Evolutionary conservation across 2,329 filamentous ascomycete species (phyloP), one percentile per base, ranked within the genome.

Genomic region (Pseudonectria buxi): DNA sequence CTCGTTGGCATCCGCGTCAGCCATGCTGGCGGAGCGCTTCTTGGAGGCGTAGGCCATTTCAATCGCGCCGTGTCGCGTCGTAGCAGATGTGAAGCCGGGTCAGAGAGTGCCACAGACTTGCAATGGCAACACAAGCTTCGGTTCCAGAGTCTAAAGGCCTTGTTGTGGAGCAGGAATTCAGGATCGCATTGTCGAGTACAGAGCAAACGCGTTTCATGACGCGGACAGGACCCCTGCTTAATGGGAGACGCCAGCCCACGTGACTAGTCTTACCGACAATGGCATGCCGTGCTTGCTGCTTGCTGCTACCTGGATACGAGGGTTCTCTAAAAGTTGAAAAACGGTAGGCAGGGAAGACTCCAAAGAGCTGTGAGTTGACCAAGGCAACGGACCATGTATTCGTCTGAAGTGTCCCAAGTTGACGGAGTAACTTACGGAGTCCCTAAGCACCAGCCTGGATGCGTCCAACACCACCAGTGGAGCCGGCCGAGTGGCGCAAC

Each of bases 1-100:
- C 14, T 71, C 54, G 43, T 55, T 52, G 28, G 59, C 46, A 32
- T 60, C 56, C 36, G 50, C 49, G 30, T 58, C 57, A n/a, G 50
- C 50, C 32, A 53, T 48, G 43, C 49, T 54, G 14, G 56, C 56
- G 27, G 49, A 51, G 42, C 63, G 59, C 50, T 63, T 65, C 49
- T 62, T 63, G 12, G 50, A 43, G 13, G 42, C 40, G 15, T 42
- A 36, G 22, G 50, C 39, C 56, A 59, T 59, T 3, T 32, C 43
- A 27, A 31, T 6, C 28, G 30, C 24, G 28, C 24, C 28, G 32
- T 13, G 33, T 30, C n/a, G 32, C 29, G 39, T 24, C 3, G 26
- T 14, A 25, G 16, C 11, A 12, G 24, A 14, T 18, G n/a, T 30
- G 26, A 29, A 15, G 31, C 22, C 35, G 35, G 18, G 18, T 22